Evolutionary conservation across 2,329 filamentous ascomycete species (phyloP), one percentile per base, ranked within the genome.

Genomic region (Monosporascus sp.): DNA sequence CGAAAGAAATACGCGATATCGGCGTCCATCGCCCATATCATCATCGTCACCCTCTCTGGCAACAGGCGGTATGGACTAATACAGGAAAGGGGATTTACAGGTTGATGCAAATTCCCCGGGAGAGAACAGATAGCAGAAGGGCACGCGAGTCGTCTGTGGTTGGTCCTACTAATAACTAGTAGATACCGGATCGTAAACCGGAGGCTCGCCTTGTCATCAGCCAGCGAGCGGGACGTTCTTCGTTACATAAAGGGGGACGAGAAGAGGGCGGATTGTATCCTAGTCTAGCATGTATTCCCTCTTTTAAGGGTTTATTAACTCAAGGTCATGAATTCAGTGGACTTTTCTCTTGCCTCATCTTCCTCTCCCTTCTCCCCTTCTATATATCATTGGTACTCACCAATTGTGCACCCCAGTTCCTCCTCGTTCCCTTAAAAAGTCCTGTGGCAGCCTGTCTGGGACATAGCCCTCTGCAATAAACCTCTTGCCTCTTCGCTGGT

Each of bases 261-360:
- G 19, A 11, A 9, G 40, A 20, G 40, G 9, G 19, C 40, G 40
- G 22, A 35, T 35, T 35, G 31, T 20, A 22, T 53, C 57, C 55
- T 60, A 60, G 52, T 60, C 50, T 61, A 60, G 57, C 58, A 60
- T 60, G 55, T 57, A 60, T 60, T 58, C 57, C 52, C 55, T 48
- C 58, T 60, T 59, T 57, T 60, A 35, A 4, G 11, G 53, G 45
- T 52, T 54, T 51, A 37, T 55, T 35, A 35, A 14, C 31, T 35
- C 9, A 14, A 2, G 31, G 4, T 14, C 11, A 54, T 53, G 49
- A 52, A 37, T 35, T 54, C 54, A 27, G 51, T 49, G 43, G 52
- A 51, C 9, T 16, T 14, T 35, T 35, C 31, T 35, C 31, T 35
- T 35, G 11, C 11, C 11, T 35, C 31, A 5, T 35, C 31, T 35